phyloP scores from a whole-genome alignment of 257 asterid species.

The Lavandula angustifolia region DNA sequence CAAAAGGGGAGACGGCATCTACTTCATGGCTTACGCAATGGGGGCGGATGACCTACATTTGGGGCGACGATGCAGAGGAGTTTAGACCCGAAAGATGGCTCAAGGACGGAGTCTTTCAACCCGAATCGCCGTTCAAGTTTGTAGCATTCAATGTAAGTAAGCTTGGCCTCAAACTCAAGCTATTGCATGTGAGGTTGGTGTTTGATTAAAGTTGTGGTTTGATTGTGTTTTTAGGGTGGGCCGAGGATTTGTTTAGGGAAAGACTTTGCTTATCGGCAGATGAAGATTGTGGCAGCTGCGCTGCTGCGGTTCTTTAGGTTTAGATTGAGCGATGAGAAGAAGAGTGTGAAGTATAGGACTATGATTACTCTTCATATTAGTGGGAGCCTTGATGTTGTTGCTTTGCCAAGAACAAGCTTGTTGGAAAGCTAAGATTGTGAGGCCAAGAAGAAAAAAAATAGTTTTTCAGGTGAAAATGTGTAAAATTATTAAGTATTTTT shows the following conservation, averaged over 20 bases:
- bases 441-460: too few species aligned
- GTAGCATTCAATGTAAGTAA: conserved; percentile 62
- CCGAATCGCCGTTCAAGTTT: conserved; percentile 71
- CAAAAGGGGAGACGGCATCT: conserved; percentile 65
- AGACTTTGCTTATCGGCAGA: conserved; percentile 71
- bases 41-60: conserved; percentile 69
- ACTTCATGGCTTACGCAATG: conserved; percentile 68
- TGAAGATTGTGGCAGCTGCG: conserved; percentile 62
- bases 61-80: conserved; percentile 74
- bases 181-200: background rate
- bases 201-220: background rate
- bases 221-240: conserved; percentile 53
- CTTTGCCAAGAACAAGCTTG: conserved; percentile 41
- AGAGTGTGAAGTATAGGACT: conserved; percentile 58
- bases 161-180: background rate
- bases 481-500: too few species aligned
- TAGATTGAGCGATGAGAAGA: conserved; percentile 43
- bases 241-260: conserved; percentile 65
- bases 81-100: conserved; percentile 78
- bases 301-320: conserved; percentile 57
- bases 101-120: conserved; percentile 56
- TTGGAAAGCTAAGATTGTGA: conserved; percentile 2
- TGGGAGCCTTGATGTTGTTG: conserved; percentile 52
- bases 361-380: conserved; percentile 73
- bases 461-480: too few species aligned